A percentile compares a stretch with the other conserved stretches of the same genome.
These are phyloP conservation scores for Pythium biforme DNA, from an alignment of 352 stramenopile species.

Conservation along the genomic window DNA sequence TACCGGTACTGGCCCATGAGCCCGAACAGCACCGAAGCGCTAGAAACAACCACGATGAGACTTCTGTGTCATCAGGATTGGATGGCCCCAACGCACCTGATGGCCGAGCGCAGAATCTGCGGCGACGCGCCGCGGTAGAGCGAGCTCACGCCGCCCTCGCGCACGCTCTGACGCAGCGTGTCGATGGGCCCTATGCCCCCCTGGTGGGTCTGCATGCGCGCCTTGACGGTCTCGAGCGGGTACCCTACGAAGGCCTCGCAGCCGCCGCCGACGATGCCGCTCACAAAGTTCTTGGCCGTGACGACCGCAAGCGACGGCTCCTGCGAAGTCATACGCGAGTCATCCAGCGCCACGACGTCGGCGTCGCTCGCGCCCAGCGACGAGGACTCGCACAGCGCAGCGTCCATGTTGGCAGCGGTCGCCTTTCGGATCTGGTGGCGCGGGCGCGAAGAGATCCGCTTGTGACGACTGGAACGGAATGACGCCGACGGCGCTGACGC, in stretches of 20 bases:
- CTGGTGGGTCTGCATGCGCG: slow-evolving; percentile 42
- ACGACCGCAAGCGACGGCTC: slow-evolving; percentile 32
- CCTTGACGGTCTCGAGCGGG: slow-evolving; percentile 48
- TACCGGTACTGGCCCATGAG: slow-evolving; percentile 50
- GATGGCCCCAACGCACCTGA: slow-evolving; percentile 26
- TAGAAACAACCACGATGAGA: slow-evolving; percentile 6
- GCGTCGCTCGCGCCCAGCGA: slow-evolving; percentile 18
- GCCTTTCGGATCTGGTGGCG: not conserved
- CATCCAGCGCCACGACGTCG: slow-evolving; percentile 12
- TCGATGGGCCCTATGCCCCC: slow-evolving; percentile 25
- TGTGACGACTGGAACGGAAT: not conserved
- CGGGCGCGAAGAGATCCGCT: not conserved
- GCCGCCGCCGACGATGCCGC: slow-evolving; percentile 38
- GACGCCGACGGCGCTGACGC: slow-evolving; percentile 20
- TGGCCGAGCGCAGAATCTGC: slow-evolving; percentile 43
- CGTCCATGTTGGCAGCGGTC: slow-evolving; percentile 7
- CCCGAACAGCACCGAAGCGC: slow-evolving; percentile 42
- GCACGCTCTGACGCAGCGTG: slow-evolving; percentile 33
- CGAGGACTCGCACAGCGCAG: slow-evolving; percentile 18
- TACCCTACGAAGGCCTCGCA: slow-evolving; percentile 42
- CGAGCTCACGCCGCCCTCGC: slow-evolving; percentile 36
- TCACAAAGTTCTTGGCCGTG: slow-evolving; percentile 42
- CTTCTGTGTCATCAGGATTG: not conserved
- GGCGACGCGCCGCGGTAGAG: slow-evolving; percentile 42
- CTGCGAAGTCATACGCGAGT: not conserved